Evolutionary conservation across 495 filamentous ascomycete species (phyloP), one percentile per base, ranked within the genome.

Genomic region (Aspergillus nanangensis): DNA sequence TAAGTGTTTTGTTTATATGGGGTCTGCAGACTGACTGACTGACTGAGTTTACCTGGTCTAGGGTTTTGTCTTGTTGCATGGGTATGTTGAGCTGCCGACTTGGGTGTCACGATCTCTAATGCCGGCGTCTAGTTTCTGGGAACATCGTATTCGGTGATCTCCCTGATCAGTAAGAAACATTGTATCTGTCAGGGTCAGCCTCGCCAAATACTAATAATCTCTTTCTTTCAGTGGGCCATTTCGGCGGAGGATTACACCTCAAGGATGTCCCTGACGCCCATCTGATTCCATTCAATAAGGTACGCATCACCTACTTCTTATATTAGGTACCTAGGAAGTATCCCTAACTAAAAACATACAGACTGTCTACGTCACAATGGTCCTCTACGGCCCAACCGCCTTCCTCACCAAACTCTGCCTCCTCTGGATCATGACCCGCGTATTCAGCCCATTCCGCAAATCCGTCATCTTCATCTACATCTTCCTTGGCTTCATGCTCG

Each of bases 321-420:
- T n/a, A n/a, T n/a, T n/a, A n/a, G n/a, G 27, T 8, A 31, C 15
- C 33, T 24, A 27, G 11, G 4, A 7, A 17, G 4, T 8, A 11
- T 36, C 7, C 34, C 15, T 2, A 15, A 11, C 8, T 11, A 17
- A 19, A 1, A 14, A 14, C 15, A 19, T 39, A 31, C 19, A 60
- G 60, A 59, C 60, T 17, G 50, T 57, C 18, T 65, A 63, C 41
- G 55, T 53, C 13, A 60, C 57, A 40, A 62, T 63, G 46, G 53
- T 73, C 45, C 57, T 71, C 44, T 71, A 73, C 45, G 67, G 62
- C 2, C 67, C 67, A 34, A 69, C 59, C 13, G 66, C 66, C 21
- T 65, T 59, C 31, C 51, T 68, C 24, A 69, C 65, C 33, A 73
- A 73, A 45, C 23, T 69, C 19, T 62, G 63, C 17, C 60, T 73